These are phyloP conservation scores for Linum trigynum DNA, from an alignment of 345 rosid species.

Conservation along the genomic window DNA sequence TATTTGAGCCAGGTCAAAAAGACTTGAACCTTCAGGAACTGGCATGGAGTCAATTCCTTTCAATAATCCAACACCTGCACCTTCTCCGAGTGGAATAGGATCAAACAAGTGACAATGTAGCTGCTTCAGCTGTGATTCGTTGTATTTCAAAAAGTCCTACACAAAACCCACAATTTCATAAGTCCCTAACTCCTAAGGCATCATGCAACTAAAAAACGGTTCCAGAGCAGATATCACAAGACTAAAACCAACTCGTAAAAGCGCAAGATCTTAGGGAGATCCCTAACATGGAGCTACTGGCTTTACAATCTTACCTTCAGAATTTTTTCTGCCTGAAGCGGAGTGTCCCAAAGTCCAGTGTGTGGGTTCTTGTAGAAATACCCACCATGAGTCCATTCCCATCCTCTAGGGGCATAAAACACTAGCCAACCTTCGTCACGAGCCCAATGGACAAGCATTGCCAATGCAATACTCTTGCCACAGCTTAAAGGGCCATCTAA, in stretches of 20 bases:
- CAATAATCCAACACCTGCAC: constrained; percentile 84
- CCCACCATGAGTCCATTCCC: constrained; percentile 92
- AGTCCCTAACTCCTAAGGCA: neutral
- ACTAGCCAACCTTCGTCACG: constrained; percentile 96
- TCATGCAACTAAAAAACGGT: neutral
- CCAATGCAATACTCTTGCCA: constrained; percentile 85
- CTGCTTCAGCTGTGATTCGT: constrained; percentile 48
- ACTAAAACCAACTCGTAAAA: neutral
- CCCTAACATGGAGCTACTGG: neutral
- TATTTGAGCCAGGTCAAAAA: constrained; percentile 65
- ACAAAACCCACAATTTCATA: constrained; percentile 10
- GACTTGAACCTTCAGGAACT: constrained; percentile 56
- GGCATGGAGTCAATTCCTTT: constrained; percentile 61
- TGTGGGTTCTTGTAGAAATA: constrained; percentile 67
- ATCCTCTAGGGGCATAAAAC: constrained; percentile 74
- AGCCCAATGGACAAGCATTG: constrained; percentile 99
- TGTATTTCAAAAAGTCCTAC: constrained; percentile 68
- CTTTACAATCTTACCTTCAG: constrained; percentile 51
- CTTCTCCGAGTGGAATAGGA: constrained; percentile 82
- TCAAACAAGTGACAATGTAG: constrained; percentile 63
- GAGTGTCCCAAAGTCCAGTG: constrained; percentile 93
- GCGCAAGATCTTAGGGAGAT: neutral
- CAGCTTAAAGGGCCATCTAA: constrained; percentile 89
- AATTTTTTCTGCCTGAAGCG: constrained; percentile 73
- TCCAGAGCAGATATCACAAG: neutral